Percentiles rank a stretch among this genome's conserved stretches.
Evolutionary conservation across 1,284 basidiomycete species (phyloP).

Genomic region (Abortiporus biennis): DNA sequence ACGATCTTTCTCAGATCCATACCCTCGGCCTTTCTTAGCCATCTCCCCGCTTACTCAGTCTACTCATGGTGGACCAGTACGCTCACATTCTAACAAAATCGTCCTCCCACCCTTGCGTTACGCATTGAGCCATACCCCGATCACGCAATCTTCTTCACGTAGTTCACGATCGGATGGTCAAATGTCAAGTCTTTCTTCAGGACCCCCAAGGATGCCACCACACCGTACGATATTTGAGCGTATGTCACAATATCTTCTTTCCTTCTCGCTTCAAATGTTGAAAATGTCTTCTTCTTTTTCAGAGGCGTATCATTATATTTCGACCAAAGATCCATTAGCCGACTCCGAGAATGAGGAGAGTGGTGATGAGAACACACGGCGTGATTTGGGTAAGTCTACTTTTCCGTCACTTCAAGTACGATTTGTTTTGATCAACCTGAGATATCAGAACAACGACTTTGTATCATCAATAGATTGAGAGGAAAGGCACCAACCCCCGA

Average conservation of each 20-base stretch:
- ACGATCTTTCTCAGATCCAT: too few relatives aligned
- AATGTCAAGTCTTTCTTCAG: too few relatives aligned
- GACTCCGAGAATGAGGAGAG: conserved; percentile 56
- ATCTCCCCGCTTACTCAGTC: background rate
- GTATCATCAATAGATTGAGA: conserved; percentile 50
- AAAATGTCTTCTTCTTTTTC: conserved; percentile 9
- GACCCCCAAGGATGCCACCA: too few relatives aligned
- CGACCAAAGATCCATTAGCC: conserved; percentile 42
- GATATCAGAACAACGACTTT: conserved; percentile 46
- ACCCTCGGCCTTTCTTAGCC: background rate
- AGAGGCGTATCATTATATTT: conserved; percentile 57
- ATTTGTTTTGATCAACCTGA: too few relatives aligned
- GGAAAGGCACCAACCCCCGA: conserved; percentile 43
- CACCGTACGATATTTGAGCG: too few relatives aligned
- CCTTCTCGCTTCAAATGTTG: too few relatives aligned
- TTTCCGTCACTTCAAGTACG: conserved; percentile 3
- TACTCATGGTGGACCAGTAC: conserved; percentile 2
- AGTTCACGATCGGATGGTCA: too few relatives aligned
- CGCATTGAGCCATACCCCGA: background rate
- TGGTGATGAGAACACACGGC: conserved; percentile 46
- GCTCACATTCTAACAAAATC: too few relatives aligned
- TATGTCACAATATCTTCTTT: too few relatives aligned
- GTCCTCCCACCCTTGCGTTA: background rate
- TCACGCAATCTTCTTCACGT: too few relatives aligned
- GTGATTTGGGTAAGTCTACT: conserved; percentile 26